Conservation (phyloP, 306 rosid genomes). For the Sphenostylis stenocarpa region DNA sequence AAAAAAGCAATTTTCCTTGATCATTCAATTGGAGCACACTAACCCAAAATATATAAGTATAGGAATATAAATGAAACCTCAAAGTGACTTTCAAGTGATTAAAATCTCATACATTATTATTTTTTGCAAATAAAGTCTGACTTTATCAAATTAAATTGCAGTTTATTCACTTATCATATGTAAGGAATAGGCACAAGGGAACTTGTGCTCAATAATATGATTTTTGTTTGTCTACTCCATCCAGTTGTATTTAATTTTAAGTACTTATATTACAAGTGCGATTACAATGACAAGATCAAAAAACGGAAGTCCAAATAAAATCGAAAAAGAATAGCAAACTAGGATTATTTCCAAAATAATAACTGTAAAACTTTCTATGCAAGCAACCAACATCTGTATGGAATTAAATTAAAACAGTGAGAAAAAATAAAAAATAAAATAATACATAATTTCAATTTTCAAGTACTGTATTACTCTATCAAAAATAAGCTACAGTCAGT, state of each 20-base stretch:
- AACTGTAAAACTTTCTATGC: neutral
- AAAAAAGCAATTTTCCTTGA: no score
- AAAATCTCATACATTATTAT: no score
- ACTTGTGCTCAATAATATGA: neutral
- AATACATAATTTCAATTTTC: neutral
- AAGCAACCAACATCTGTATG: neutral
- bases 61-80: no score
- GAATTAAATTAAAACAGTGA: neutral
- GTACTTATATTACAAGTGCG: neutral
- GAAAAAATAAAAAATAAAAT: slow-evolving; percentile 3
- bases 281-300: neutral
- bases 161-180: no score
- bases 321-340: slow-evolving; percentile 4
- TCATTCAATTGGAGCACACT: no score
- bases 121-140: no score
- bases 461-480: neutral
- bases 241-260: neutral
- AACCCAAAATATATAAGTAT: no score
- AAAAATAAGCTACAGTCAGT: neutral
- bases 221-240: slow-evolving; percentile 1
- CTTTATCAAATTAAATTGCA: no score
- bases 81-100: no score
- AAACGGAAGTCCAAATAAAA: neutral
- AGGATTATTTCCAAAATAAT: slow-evolving; percentile 9
- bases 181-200: slow-evolving; percentile 8